Evolutionary conservation across 2,329 filamentous ascomycete genomes (phyloP), one percentile per base, ranked within the genome.

Genomic region (Cytospora paraplurivora): DNA sequence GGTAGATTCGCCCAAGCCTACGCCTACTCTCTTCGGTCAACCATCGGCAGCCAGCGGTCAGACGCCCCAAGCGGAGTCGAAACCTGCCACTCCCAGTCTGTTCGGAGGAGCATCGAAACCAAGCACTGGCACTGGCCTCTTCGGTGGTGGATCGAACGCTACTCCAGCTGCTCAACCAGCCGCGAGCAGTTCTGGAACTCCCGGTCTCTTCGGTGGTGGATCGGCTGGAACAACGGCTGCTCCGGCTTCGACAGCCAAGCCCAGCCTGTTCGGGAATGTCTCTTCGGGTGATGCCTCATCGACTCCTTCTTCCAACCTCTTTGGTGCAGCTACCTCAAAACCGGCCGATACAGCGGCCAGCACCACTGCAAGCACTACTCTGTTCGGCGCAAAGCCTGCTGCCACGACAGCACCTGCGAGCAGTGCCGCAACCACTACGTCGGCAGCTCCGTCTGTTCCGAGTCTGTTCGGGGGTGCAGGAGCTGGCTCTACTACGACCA

Each of bases 321-420:
- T 67, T 38, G 58, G 66, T 17, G 52, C 63, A 37, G 62, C 66
- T 38, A 64, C 69, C 17, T 64, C 71, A 27, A 68, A 75, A 60
- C 65, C 71, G 32, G 62, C 73, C n/a, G 65, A 73, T 37, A 62
- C 72, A n/a, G 67, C 74, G 21, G 60, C 72, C 10, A 47, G 44
- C 44, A 47, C 7, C n/a, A 19, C 44, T 8, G 44, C 44, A 21
- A 47, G n/a, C 44, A 47, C 44, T 53, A 41, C 49, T 34, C 66
- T 81, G 21, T 83, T 84, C 59, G 75, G 76, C 59, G 69, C 74
- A 19, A 80, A 79, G 69, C 73, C 76, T 44, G 72, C 77, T 11
- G 71, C 75, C 13, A 65, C 76, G 27, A 67, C 76, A n/a, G 71
- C 71, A 19, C 72, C 76, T 38, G 65, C 74, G 4, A 63, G 51